These are phyloP conservation scores for Pterocarpus santalinus DNA, from an alignment of 306 rosid species.

Conservation along the genomic window DNA sequence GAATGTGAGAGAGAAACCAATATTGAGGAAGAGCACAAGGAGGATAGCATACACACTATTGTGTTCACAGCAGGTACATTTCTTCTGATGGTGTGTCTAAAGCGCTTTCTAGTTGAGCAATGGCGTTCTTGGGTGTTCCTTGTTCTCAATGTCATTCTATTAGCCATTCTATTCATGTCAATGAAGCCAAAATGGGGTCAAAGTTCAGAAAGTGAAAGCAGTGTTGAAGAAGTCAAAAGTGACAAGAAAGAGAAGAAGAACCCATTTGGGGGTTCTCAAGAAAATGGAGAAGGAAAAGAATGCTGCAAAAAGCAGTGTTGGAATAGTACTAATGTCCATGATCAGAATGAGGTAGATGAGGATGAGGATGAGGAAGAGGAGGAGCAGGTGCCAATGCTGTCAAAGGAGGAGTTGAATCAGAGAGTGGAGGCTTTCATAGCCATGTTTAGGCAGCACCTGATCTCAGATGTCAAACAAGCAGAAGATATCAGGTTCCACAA, in stretches of 20 bases:
- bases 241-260: conserved; percentile 40
- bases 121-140: conserved; percentile 93
- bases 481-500: conserved; percentile 43
- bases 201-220: conserved; percentile 34
- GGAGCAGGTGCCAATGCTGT: conserved; percentile 54
- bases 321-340: conserved; percentile 21
- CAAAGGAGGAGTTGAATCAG: conserved; percentile 90
- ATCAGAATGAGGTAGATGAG: conserved; percentile 42
- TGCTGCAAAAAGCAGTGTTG: conserved; percentile 44
- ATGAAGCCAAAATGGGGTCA: conserved; percentile 43
- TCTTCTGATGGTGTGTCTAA: conserved; percentile 75
- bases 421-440: conserved; percentile 94
- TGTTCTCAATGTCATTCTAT: conserved; percentile 73
- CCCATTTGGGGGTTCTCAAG: conserved; percentile 4
- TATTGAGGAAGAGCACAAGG: conserved; percentile 61
- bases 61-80: conserved; percentile 76
- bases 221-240: conserved; percentile 41
- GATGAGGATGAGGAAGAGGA: conserved; percentile 45
- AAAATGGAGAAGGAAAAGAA: conserved; percentile 47
- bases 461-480: conserved; percentile 70
- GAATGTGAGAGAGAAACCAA: conserved; percentile 55
- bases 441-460: conserved; percentile 91
- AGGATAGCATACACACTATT: conserved; percentile 52
- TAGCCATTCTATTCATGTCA: conserved; percentile 85
- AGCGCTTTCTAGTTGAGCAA: conserved; percentile 70